phyloP scores from a whole-genome alignment of 768 basidiomycete species.

The Leucocoprinus birnbaumii region DNA sequence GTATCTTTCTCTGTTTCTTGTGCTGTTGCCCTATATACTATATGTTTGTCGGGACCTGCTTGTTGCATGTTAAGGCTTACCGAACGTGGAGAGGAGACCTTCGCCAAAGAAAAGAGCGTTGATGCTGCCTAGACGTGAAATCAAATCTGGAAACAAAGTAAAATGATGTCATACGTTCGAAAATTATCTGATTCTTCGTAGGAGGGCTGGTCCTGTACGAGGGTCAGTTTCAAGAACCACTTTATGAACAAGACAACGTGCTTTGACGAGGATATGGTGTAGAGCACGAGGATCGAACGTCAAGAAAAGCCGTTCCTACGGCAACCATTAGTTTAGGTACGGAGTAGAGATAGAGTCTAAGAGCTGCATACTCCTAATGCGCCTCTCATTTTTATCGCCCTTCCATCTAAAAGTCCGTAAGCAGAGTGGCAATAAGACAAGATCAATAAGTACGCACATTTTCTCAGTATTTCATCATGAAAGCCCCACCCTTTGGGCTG shows the following conservation, averaged over 20 bases:
- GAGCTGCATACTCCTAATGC: slow-evolving; percentile 33
- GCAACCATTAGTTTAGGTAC: background rate
- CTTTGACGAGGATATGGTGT: slow-evolving; percentile 42
- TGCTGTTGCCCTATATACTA: slow-evolving; percentile 28
- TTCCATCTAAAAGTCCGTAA: slow-evolving; percentile 22
- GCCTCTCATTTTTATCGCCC: slow-evolving; percentile 28
- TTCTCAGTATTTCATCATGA: slow-evolving; percentile 28
- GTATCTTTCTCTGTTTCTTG: slow-evolving; percentile 32
- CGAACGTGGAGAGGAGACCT: slow-evolving; percentile 19
- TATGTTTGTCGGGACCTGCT: too few relatives aligned
- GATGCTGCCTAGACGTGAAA: too few relatives aligned
- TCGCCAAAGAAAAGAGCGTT: too few relatives aligned
- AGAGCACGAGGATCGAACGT: slow-evolving; percentile 42
- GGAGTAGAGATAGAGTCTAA: background rate
- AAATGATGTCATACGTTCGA: too few relatives aligned
- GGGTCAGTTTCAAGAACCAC: background rate
- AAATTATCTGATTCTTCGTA: too few relatives aligned
- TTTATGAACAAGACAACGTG: too few relatives aligned
- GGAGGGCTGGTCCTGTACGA: slow-evolving; percentile 29
- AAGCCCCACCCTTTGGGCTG: slow-evolving; percentile 32
- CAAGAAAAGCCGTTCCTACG: slow-evolving; percentile 30
- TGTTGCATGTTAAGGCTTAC: background rate
- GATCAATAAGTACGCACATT: slow-evolving; percentile 21
- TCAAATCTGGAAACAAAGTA: too few relatives aligned
- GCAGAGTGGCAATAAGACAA: background rate